A percentile compares a stretch with the other conserved stretches of the same genome.
Conservation (phyloP, 768 basidiomycete genomes). For the Macrolepiota fuliginosa region DNA sequence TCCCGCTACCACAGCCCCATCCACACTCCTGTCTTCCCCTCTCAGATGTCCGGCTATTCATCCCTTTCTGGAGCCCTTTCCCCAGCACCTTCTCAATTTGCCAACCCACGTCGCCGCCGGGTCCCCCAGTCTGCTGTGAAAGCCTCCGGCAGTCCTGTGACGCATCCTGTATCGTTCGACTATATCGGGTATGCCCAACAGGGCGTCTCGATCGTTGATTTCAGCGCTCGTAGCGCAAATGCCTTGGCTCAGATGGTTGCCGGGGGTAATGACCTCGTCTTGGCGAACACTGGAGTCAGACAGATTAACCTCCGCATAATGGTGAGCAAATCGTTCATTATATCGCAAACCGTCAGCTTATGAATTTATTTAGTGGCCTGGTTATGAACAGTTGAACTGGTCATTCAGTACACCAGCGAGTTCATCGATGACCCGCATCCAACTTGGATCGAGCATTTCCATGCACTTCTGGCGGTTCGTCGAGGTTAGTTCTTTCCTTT, state of each 20-base stretch:
- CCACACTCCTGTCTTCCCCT: conserved; percentile 34
- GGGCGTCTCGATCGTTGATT: conserved; percentile 47
- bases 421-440: conserved; percentile 12
- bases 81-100: conserved; percentile 21
- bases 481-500: conserved; percentile 5
- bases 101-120: conserved; percentile 31
- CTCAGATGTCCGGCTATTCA: conserved; percentile 26
- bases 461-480: conserved; percentile 13
- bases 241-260: conserved; percentile 36
- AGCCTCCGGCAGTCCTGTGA: conserved; percentile 21
- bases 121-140: conserved; percentile 30
- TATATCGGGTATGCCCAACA: conserved; percentile 36
- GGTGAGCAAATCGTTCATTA: background rate
- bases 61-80: conserved; percentile 26
- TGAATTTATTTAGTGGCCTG: conserved; percentile 8
- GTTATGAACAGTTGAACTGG: conserved; percentile 14
- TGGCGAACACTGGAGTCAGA: conserved; percentile 30
- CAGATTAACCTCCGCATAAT: background rate
- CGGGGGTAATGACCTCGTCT: conserved; percentile 37
- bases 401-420: conserved; percentile 10
- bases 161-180: conserved; percentile 38
- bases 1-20: conserved; percentile 38
- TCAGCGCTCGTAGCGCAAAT: conserved; percentile 32
- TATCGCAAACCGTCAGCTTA: background rate
- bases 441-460: conserved; percentile 10